phyloP scores from a whole-genome alignment of 2,329 filamentous ascomycete species.

The Sordariomycetes sp. region DNA sequence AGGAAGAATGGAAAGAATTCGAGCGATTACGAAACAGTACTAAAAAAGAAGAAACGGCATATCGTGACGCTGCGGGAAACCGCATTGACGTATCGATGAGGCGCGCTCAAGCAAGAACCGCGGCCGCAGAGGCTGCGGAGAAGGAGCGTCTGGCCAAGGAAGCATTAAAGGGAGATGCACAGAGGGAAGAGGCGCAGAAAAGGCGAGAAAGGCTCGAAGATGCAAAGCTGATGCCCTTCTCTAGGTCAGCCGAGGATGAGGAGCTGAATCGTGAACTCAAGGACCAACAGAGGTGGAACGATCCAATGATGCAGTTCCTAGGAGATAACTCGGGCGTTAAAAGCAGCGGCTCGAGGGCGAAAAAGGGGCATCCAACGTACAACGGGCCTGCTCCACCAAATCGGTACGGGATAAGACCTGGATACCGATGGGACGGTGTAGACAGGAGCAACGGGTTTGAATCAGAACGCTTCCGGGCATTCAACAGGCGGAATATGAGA shows the following conservation, averaged over 20 bases:
- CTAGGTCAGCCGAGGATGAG: slow-evolving; percentile 70
- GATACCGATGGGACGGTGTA: slow-evolving; percentile 93
- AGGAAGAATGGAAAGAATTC: slow-evolving; percentile 44
- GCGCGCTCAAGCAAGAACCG: slow-evolving; percentile 67
- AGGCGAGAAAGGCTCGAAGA: slow-evolving; percentile 60
- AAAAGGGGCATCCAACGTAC: slow-evolving; percentile 52
- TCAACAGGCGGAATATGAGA: slow-evolving; percentile 64
- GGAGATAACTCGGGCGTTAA: slow-evolving; percentile 28
- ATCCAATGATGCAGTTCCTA: slow-evolving; percentile 78
- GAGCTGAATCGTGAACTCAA: slow-evolving; percentile 76
- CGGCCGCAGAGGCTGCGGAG: slow-evolving; percentile 53
- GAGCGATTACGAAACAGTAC: slow-evolving; percentile 22
- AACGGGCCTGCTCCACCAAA: slow-evolving; percentile 74
- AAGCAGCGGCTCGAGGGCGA: slow-evolving; percentile 15
- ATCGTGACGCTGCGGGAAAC: slow-evolving; percentile 88
- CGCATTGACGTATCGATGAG: slow-evolving; percentile 89
- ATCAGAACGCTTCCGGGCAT: slow-evolving; percentile 77
- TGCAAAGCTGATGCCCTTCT: slow-evolving; percentile 69
- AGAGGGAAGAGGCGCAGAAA: slow-evolving; percentile 52
- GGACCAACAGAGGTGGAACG: slow-evolving; percentile 73
- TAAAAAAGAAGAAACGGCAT: slow-evolving; percentile 67
- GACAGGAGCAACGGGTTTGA: slow-evolving; percentile 92
- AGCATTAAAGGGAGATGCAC: slow-evolving; percentile 73
- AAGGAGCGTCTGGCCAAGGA: slow-evolving; percentile 55
- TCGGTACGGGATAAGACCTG: slow-evolving; percentile 83